These are phyloP conservation scores for Chaetomiaceae sp. DNA, from an alignment of 2,329 filamentous ascomycete genomes.

Conservation along the genomic window DNA sequence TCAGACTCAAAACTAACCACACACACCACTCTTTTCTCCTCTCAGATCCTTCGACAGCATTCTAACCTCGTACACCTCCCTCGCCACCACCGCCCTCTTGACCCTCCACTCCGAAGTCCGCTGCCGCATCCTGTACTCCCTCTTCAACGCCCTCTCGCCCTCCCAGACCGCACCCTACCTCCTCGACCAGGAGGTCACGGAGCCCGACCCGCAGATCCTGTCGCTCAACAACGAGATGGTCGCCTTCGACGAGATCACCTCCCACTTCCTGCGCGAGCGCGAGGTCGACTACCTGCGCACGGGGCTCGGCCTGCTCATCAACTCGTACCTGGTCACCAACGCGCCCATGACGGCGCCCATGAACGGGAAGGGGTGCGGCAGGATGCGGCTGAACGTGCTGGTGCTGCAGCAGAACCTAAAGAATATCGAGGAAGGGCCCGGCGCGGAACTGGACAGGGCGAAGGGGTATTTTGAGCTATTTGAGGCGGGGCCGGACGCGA, in stretches of 20 bases:
- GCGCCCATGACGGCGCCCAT: slow-evolving; percentile 70
- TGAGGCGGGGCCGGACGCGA: slow-evolving; percentile 58
- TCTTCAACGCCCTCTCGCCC: slow-evolving; percentile 60
- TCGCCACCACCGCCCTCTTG: slow-evolving; percentile 73
- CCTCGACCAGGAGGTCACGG: slow-evolving; percentile 67
- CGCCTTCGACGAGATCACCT: slow-evolving; percentile 79
- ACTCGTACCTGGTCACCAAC: slow-evolving; percentile 71
- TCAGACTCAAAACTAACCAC: too few relatives aligned
- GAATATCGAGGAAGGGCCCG: slow-evolving; percentile 69
- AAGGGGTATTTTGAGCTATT: slow-evolving; percentile 68
- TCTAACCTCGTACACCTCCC: slow-evolving; percentile 73
- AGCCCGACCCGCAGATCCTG: slow-evolving; percentile 77
- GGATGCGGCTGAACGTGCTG: slow-evolving; percentile 89
- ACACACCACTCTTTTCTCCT: too few relatives aligned
- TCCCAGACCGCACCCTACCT: slow-evolving; percentile 55
- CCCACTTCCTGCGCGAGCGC: slow-evolving; percentile 63
- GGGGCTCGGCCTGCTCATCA: slow-evolving; percentile 73
- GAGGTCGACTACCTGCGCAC: slow-evolving; percentile 73
- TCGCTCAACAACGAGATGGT: slow-evolving; percentile 78
- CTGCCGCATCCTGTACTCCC: slow-evolving; percentile 76
- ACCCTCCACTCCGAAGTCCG: slow-evolving; percentile 87
- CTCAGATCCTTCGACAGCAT: slow-evolving; percentile 78
- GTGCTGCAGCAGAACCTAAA: slow-evolving; percentile 96
- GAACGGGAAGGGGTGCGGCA: slow-evolving; percentile 76
- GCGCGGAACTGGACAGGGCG: slow-evolving; percentile 55